phyloP scores from a whole-genome alignment of 2,329 filamentous ascomycete species.

The Neodidymelliopsis sp. region DNA sequence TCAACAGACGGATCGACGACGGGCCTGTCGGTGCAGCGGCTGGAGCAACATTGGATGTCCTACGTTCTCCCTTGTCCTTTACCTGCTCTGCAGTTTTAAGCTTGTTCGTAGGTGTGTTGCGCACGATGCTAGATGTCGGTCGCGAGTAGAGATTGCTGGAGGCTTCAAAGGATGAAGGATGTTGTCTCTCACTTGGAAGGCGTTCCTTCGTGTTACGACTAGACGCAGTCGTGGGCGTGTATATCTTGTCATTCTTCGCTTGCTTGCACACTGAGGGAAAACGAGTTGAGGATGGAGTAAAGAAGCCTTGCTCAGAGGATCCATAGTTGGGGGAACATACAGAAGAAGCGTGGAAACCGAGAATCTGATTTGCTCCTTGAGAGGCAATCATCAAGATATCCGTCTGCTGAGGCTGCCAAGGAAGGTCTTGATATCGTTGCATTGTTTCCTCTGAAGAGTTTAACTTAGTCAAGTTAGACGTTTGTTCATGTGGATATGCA shows the following conservation, averaged over 20 bases:
- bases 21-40: neutral
- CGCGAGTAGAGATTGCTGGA: neutral
- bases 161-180: no score
- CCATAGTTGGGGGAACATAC: slow-evolving; percentile 7
- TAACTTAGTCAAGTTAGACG: no score
- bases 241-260: no score
- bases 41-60: neutral
- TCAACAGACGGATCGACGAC: neutral
- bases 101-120: neutral
- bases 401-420: no score
- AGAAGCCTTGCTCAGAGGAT: slow-evolving; percentile 21
- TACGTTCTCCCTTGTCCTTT: neutral
- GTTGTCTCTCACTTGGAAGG: no score
- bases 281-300: slow-evolving; percentile 23
- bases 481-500: no score
- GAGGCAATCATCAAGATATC: neutral
- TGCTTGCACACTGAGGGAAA: neutral
- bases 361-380: neutral
- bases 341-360: slow-evolving; percentile 2
- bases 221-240: no score
- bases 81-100: neutral
- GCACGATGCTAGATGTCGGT: neutral
- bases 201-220: neutral
- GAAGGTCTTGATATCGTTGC: no score
- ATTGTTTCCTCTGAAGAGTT: no score